Base-by-base conservation (phyloP, 495 filamentous ascomycete genomes). In the Astrothelium macrocarpum region DNA sequence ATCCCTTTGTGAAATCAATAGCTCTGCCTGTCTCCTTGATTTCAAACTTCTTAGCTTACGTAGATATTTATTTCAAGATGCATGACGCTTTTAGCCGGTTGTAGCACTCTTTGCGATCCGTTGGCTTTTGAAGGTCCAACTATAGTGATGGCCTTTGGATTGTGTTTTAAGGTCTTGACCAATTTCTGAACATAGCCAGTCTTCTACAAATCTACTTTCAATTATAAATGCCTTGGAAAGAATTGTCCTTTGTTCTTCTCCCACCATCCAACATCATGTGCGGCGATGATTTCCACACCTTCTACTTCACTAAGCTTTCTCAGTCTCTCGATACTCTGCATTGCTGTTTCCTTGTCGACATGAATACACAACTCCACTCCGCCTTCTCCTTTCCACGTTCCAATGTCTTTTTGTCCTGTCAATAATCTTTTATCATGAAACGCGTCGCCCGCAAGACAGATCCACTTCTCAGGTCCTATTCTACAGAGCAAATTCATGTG, bases 381-480 rank as follows among this genome's bases (percentile, higher is more conserved):
- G 0, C 64, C 42, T 39, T 67, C 68, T 63, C 70, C 71, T 29
- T 69, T 61, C 62, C 70, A 76, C 29, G 69, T 65, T 1, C 69
- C 74, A 34, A 76, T 72, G 1, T 69, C 71, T 64, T 68, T 72
- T 66, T 73, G 71, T 2, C 74, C 71, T 7, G 63, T 71, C 63
- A 76, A 62, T 9, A 76, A 64, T 34, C 74, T 26, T 39, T 66
- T 62, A 59, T 76, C 72, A 61, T 76, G 74, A 53, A 65, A 76
- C n/a, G 72, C 68, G 62, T 76, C 74, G 18, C 74, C 74, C 25
- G 67, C 70, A 10, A 76, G 69, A 66, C 71, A 72, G 0, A 76
- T 56, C 72, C 72, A 76, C 20, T 65, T 67, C 42, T 66, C 46
- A 12, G 66, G 66, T n/a, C 62, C 68, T 9, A 64, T 70, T 14